Conservation (phyloP, 805 yeast genomes). For the Yamadazyma sp. region DNA sequence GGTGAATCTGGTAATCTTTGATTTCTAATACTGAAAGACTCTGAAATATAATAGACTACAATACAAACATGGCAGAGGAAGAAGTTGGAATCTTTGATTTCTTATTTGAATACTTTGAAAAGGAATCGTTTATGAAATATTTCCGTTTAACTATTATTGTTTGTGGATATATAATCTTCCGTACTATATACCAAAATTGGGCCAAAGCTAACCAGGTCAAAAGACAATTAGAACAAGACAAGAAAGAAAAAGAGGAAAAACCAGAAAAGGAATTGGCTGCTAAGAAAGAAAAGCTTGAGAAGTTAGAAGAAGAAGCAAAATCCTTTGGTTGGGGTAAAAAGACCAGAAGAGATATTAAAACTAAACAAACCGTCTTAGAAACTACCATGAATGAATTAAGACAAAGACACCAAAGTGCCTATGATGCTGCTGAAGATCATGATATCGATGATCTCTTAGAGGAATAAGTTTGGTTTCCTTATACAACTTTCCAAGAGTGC, state of each 20-base stretch:
- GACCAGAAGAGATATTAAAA: constrained; percentile 58
- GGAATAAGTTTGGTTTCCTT: constrained; percentile 34
- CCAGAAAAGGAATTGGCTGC: constrained; percentile 34
- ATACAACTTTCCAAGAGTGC: too few relatives aligned
- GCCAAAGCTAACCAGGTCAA: constrained; percentile 53
- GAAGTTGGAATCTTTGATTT: constrained; percentile 21
- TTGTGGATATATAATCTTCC: constrained; percentile 61
- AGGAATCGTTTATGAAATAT: constrained; percentile 43
- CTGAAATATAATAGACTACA: too few relatives aligned
- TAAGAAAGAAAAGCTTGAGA: constrained; percentile 27
- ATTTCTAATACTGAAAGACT: too few relatives aligned
- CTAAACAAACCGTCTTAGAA: constrained; percentile 53
- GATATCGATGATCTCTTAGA: constrained; percentile 70
- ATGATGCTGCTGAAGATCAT: constrained; percentile 52
- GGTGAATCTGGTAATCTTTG: too few relatives aligned
- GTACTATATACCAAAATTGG: constrained; percentile 55
- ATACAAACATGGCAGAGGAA: constrained; percentile 2
- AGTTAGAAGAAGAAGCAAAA: constrained; percentile 37
- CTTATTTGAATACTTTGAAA: constrained; percentile 34
- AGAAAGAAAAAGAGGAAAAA: constrained; percentile 36
- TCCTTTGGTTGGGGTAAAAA: constrained; percentile 80
- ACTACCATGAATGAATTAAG: constrained; percentile 38
- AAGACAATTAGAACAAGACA: constrained; percentile 46
- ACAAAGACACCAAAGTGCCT: constrained; percentile 43
- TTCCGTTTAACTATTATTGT: constrained; percentile 48